These are phyloP conservation scores for Samsoniella hepiali DNA, from an alignment of 2,329 filamentous ascomycete genomes.

Conservation along the genomic window DNA sequence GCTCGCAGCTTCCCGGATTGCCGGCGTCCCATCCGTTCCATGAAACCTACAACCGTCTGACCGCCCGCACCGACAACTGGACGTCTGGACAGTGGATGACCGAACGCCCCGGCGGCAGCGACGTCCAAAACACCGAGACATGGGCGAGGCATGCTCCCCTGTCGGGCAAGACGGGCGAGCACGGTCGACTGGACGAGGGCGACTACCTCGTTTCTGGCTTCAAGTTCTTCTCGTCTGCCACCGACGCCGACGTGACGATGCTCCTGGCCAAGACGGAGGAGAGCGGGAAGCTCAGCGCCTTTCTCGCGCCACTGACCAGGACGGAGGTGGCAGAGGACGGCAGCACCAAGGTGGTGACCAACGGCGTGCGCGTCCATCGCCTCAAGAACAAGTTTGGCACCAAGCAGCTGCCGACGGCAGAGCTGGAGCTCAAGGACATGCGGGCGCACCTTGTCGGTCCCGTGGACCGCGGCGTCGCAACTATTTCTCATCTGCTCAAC, in stretches of 20 bases:
- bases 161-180: neutral
- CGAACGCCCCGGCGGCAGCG: conserved; percentile 20
- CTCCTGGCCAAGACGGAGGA: conserved; percentile 20
- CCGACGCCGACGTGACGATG: conserved; percentile 20
- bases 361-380: conserved; percentile 21
- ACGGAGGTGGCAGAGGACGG: conserved; percentile 10
- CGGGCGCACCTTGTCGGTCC: conserved; percentile 18
- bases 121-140: conserved; percentile 21
- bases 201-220: conserved; percentile 22
- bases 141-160: conserved; percentile 17
- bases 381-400: conserved; percentile 21
- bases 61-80: conserved; percentile 14
- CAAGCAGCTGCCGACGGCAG: conserved; percentile 21
- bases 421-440: conserved; percentile 19
- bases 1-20: conserved; percentile 7
- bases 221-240: conserved; percentile 22
- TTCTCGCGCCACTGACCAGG: conserved; percentile 19
- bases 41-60: conserved; percentile 14
- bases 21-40: conserved; percentile 19
- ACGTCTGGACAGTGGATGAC: conserved; percentile 23
- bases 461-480: conserved; percentile 19
- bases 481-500: conserved; percentile 21
- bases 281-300: conserved; percentile 20
- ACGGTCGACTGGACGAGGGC: conserved; percentile 18
- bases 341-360: conserved; percentile 9